A percentile compares a stretch with the other conserved stretches of the same genome.
phyloP scores from a whole-genome alignment of 805 yeast genomes.

The Candida xiaguanensis region DNA sequence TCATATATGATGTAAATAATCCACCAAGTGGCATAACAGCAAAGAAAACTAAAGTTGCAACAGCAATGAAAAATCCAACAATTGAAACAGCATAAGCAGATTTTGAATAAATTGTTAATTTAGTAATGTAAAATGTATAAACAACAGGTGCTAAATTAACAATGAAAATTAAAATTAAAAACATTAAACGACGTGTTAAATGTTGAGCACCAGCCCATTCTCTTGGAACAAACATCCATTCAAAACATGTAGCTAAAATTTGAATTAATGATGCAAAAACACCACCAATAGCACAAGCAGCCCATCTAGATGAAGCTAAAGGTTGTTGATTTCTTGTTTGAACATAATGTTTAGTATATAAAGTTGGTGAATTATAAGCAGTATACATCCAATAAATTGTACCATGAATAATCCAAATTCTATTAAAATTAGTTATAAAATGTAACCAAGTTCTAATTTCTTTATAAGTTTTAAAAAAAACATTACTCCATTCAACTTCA shows the following conservation, averaged over 20 bases:
- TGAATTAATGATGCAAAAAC: constrained; percentile 78
- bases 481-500: constrained; percentile 88
- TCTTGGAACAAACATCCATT: constrained; percentile 96
- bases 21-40: constrained; percentile 97
- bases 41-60: constrained; percentile 80
- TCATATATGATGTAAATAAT: constrained; percentile 87
- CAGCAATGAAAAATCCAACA: constrained; percentile 84
- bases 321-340: constrained; percentile 85
- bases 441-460: constrained; percentile 98
- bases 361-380: constrained; percentile 87
- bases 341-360: constrained; percentile 82
- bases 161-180: constrained; percentile 61
- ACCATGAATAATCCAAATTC: constrained; percentile 95
- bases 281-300: constrained; percentile 92
- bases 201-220: constrained; percentile 99
- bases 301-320: constrained; percentile 88
- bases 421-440: constrained; percentile 88
- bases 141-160: constrained; percentile 82
- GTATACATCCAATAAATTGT: constrained; percentile 92
- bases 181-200: constrained; percentile 79
- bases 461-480: constrained; percentile 91
- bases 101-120: constrained; percentile 58
- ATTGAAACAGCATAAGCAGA: constrained; percentile 78
- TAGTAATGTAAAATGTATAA: constrained; percentile 80
- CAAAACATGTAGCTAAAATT: constrained; percentile 81